Base-by-base conservation (phyloP, 2,329 filamentous ascomycete genomes). In the Beauveria sp. region DNA sequence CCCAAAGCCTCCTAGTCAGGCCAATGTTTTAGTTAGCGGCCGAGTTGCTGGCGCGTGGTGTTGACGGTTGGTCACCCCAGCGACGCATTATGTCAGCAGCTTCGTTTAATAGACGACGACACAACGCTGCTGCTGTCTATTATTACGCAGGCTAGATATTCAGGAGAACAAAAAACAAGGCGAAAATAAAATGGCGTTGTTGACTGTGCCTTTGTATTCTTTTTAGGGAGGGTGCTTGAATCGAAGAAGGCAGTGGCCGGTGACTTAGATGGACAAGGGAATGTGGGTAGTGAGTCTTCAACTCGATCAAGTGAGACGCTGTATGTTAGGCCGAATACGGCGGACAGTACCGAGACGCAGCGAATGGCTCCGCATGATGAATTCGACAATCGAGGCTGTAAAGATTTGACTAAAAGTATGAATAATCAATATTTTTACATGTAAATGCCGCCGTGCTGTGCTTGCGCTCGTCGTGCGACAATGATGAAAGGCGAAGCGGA, bases 51-150 rank as follows among this genome's bases (percentile, higher is more conserved):
- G 51, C 38, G 38, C 38, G 34, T 49, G 14, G 18, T 60, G 58
- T 46, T 47, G 58, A 60, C 8, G 5, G n/a, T 16, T 12, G 58
- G 58, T 60, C 58, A 40, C 58, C 58, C 38, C 40, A 30, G 58
- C 49, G 58, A 60, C 58, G 42, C 26, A 60, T 60, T 60, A 60
- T 53, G 57, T 60, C 58, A 60, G 58, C 58, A 53, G 24, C 40
- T 38, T 14, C 2, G 12, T 14, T 7, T 28, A 46, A 24, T 22
- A 46, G 45, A 10, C 47, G 45, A 10, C 47, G n/a, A 16, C 2
- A 26, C 26, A 26, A 49, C 12, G 46, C 24, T 30, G 12, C 12
- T 20, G 18, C 24, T 9, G 18, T 43, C 8, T 18, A n/a, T 1
- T 26, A 26, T 18, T 16, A 49, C 7, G 12, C 10, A 28, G 24